Base-by-base conservation (phyloP, 495 filamentous ascomycete species). In the Hypoxylon lienhwacheense region DNA sequence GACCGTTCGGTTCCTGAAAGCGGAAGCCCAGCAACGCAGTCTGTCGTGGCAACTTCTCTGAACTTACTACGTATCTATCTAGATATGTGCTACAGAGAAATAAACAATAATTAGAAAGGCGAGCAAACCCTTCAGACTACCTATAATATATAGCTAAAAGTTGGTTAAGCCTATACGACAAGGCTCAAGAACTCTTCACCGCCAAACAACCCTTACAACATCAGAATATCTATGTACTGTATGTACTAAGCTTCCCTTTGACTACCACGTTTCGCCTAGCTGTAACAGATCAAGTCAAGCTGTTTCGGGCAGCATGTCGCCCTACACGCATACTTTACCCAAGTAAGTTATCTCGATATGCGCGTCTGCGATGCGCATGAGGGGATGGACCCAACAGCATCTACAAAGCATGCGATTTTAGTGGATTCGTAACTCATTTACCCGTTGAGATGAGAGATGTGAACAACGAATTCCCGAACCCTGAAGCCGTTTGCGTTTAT, bases 251-350 rank as follows among this genome's bases (percentile, higher is more conserved):
- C n/a, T n/a, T 47, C 46, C 39, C 47, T 25, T 61, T 40, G 46
- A 43, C 14, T 45, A 51, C 48, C 31, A 43, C 47, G 47, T 52
- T 26, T 52, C 26, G 51, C 37, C 12, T 41, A n/a, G 37, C 20
- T 53, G 58, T 50, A 41, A 52, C 58, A 50, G 35, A 61, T 46
- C 19, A 34, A 14, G 26, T 35, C n/a, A n/a, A n/a, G n/a, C 34
- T 42, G 58, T 61, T 61, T 61, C 51, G 52, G 47, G 47, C 29
- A 49, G 35, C 58, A 47, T 43, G 50, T 54, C 44, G 52, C 16
- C 24, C n/a, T n/a, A n/a, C n/a, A n/a, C n/a, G n/a, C n/a, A n/a
- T n/a, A n/a, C n/a, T n/a, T n/a, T n/a, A n/a, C n/a, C n/a, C n/a
- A n/a, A n/a, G n/a, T n/a, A n/a, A n/a, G n/a, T n/a, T 36, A 35